These are phyloP conservation scores for Scheffersomyces illinoinensis DNA, from an alignment of 1,139 yeast genomes.

Conservation along the genomic window DNA sequence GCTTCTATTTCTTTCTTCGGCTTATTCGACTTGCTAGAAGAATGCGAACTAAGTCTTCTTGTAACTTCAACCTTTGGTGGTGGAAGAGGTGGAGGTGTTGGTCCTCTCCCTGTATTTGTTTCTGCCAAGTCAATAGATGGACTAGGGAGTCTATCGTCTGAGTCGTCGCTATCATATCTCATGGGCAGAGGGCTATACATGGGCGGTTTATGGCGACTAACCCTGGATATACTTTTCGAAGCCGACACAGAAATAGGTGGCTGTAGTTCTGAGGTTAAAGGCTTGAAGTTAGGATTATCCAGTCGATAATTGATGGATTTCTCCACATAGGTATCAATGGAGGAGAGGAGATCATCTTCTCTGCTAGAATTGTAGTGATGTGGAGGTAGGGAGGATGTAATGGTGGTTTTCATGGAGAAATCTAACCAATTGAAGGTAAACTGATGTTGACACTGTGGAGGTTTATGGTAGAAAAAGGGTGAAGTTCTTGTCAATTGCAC, in stretches of 20 bases:
- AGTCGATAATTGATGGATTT: constrained; percentile 26
- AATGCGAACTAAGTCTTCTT: background rate
- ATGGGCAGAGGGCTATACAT: constrained; percentile 14
- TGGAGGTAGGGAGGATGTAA: background rate
- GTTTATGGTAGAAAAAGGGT: background rate
- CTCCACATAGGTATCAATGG: constrained; percentile 23
- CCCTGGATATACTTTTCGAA: background rate
- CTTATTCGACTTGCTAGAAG: background rate
- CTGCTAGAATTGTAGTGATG: background rate
- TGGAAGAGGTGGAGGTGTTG: background rate
- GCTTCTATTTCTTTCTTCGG: background rate
- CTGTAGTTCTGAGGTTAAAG: constrained; percentile 6
- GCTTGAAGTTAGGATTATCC: constrained; percentile 31
- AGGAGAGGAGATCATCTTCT: constrained; percentile 3
- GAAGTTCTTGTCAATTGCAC: background rate
- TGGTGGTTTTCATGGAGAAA: background rate
- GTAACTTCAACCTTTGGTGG: background rate
- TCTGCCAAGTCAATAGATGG: constrained; percentile 12
- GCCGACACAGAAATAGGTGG: background rate
- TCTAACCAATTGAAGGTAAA: background rate
- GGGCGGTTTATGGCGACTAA: constrained; percentile 10
- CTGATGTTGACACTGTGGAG: background rate
- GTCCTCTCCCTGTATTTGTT: background rate
- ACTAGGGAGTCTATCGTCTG: constrained; percentile 15
- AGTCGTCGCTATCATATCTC: background rate